phyloP scores from a whole-genome alignment of 1,139 yeast species.

The Yamadazyma buinensis region DNA sequence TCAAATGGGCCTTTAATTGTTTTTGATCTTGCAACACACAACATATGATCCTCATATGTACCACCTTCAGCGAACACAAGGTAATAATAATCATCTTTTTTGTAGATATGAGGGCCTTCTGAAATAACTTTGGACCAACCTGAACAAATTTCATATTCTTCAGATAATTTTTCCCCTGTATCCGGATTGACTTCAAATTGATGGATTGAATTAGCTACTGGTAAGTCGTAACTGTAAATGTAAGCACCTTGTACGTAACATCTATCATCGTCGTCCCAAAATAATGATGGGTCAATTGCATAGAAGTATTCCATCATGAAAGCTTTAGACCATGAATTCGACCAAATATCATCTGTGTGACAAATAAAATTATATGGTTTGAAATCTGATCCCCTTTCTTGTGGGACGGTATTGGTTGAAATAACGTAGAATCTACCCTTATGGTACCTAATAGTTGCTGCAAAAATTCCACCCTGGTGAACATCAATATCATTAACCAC shows the following conservation, averaged over 20 bases:
- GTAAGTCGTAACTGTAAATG: slow-evolving; percentile 9
- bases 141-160: slow-evolving; percentile 10
- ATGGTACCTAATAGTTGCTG: slow-evolving; percentile 9
- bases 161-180: slow-evolving; percentile 8
- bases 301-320: slow-evolving; percentile 7
- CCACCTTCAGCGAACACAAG: slow-evolving; percentile 11
- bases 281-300: slow-evolving; percentile 10
- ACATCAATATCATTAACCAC: slow-evolving; percentile 3
- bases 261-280: slow-evolving; percentile 9
- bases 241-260: slow-evolving; percentile 10
- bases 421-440: slow-evolving; percentile 10
- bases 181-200: slow-evolving; percentile 10
- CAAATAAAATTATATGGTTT: slow-evolving; percentile 8
- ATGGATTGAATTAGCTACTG: slow-evolving; percentile 9
- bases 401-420: slow-evolving; percentile 7
- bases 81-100: slow-evolving; percentile 9
- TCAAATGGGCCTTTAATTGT: slow-evolving; percentile 8
- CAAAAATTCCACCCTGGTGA: slow-evolving; percentile 8
- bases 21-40: slow-evolving; percentile 9
- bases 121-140: slow-evolving; percentile 9
- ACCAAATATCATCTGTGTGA: slow-evolving; percentile 11
- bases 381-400: slow-evolving; percentile 4
- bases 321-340: slow-evolving; percentile 8
- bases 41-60: slow-evolving; percentile 9
- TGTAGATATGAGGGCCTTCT: slow-evolving; percentile 11